Evolutionary conservation across 2,329 filamentous ascomycete genomes (phyloP).

Genomic region (Fusarium sp.): DNA sequence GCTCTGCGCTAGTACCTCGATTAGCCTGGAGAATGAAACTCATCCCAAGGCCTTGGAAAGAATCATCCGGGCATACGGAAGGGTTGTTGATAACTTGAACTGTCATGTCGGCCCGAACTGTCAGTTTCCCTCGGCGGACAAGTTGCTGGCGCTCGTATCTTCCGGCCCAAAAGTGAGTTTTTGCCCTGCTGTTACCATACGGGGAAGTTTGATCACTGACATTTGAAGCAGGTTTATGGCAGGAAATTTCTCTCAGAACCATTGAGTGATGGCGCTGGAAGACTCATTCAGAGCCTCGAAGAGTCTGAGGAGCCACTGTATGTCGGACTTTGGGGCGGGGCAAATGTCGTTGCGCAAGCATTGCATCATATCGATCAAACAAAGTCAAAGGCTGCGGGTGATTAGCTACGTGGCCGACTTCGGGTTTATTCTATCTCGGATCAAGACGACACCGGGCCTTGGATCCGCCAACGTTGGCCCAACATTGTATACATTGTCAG

Average conservation of each 20-base stretch:
- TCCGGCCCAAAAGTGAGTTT: neutral
- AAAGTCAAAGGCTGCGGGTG: neutral
- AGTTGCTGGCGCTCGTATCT: neutral
- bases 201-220: neutral
- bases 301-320: neutral
- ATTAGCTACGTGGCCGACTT: neutral
- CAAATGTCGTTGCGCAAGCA: neutral
- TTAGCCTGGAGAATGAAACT: neutral
- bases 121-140: neutral
- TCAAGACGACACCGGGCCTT: neutral
- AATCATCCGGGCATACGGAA: neutral
- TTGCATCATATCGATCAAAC: neutral
- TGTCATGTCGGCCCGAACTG: neutral
- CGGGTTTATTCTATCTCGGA: neutral
- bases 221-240: neutral
- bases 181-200: neutral
- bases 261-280: neutral
- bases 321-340: neutral
- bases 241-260: neutral
- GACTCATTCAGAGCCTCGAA: neutral
- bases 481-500: neutral
- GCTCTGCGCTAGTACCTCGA: neutral
- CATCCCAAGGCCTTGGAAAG: neutral
- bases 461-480: neutral
- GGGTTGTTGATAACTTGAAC: neutral